phyloP scores from a whole-genome alignment of 352 stramenopile genomes.

The Pythium rishiriense region DNA sequence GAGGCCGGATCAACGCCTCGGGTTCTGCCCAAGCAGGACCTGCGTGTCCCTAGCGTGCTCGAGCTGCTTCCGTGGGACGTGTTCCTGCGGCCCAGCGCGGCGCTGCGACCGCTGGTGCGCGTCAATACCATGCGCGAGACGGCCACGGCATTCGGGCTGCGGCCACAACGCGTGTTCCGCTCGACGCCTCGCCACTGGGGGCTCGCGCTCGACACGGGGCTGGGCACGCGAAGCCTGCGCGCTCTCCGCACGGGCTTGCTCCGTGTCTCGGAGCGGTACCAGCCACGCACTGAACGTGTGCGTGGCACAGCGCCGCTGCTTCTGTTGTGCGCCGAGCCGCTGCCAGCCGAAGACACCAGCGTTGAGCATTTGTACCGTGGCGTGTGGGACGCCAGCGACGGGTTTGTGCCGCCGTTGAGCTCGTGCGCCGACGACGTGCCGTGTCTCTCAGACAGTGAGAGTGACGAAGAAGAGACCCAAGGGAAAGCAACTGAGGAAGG shows the following conservation, averaged over 20 bases:
- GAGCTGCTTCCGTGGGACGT: slow-evolving; percentile 44
- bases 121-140: slow-evolving; percentile 47
- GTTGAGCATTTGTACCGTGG: slow-evolving; percentile 19
- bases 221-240: slow-evolving; percentile 44
- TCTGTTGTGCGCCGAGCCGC: neutral
- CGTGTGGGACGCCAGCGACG: slow-evolving; percentile 48
- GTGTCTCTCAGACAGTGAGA: slow-evolving; percentile 75
- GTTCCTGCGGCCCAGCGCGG: slow-evolving; percentile 56
- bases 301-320: slow-evolving; percentile 28
- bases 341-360: neutral
- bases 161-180: slow-evolving; percentile 50
- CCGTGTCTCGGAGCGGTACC: slow-evolving; percentile 21
- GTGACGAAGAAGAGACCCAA: slow-evolving; percentile 48
- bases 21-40: slow-evolving; percentile 3
- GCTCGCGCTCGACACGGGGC: slow-evolving; percentile 32
- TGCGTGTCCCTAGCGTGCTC: slow-evolving; percentile 34
- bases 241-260: slow-evolving; percentile 27
- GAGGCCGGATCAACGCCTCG: neutral
- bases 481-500: neutral
- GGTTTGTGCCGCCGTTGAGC: slow-evolving; percentile 37
- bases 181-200: slow-evolving; percentile 41
- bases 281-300: slow-evolving; percentile 28
- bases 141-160: slow-evolving; percentile 43
- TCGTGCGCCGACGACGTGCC: slow-evolving; percentile 42
- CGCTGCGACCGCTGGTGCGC: slow-evolving; percentile 45